phyloP scores from a whole-genome alignment of 148 eudicot genomes.

The Silene conica region DNA sequence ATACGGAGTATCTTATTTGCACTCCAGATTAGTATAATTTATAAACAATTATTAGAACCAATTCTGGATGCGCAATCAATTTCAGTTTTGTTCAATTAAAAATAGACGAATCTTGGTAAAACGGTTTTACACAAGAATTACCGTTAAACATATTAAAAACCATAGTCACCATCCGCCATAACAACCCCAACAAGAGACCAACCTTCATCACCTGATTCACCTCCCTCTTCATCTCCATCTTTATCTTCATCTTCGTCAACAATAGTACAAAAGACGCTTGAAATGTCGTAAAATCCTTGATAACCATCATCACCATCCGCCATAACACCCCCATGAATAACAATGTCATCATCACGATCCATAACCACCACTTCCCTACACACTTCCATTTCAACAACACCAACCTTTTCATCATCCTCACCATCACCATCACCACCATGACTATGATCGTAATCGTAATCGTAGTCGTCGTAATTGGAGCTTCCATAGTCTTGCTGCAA shows the following conservation, averaged over 20 bases:
- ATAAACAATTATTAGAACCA: not conserved
- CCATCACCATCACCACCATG: not conserved
- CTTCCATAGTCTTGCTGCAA: not conserved
- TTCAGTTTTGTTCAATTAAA: not conserved
- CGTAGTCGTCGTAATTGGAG: conserved; percentile 1
- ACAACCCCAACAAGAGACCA: conserved; percentile 53
- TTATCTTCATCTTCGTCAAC: conserved; percentile 38
- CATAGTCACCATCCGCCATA: not conserved
- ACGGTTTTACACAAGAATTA: too few relatives aligned
- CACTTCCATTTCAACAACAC: not conserved
- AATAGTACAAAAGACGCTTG: conserved; percentile 24
- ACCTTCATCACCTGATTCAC: too few relatives aligned
- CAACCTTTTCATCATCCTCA: not conserved
- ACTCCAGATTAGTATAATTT: not conserved
- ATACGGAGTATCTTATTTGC: not conserved
- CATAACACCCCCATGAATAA: conserved; percentile 17
- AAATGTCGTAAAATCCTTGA: conserved; percentile 42
- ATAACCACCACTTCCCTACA: not conserved
- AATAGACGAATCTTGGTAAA: too few relatives aligned
- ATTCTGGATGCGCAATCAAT: not conserved
- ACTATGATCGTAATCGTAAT: conserved; percentile 13
- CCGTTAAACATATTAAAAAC: not conserved
- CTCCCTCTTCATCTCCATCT: conserved; percentile 19
- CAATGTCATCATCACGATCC: conserved; percentile 1
- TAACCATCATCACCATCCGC: conserved; percentile 31